These are phyloP conservation scores for Fusarium domesticum DNA, from an alignment of 2,329 filamentous ascomycete species.

Conservation along the genomic window DNA sequence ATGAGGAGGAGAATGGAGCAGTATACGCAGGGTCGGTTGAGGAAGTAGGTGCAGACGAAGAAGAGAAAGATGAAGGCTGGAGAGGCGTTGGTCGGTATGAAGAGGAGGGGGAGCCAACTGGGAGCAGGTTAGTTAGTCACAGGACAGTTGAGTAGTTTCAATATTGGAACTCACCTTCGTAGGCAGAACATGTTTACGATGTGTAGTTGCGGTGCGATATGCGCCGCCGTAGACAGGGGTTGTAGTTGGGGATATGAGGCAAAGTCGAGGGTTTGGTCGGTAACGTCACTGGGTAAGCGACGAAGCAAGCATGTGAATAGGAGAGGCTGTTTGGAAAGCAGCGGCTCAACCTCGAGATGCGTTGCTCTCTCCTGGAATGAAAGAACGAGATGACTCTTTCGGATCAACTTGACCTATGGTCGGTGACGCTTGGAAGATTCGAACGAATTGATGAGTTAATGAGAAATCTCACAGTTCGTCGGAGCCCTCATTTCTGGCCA, in stretches of 20 bases:
- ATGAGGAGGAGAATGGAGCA: conserved; percentile 94
- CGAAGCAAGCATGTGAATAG: too few species aligned
- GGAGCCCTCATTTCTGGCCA: too few species aligned
- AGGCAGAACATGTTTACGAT: conserved; percentile 58
- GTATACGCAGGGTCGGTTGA: conserved; percentile 96
- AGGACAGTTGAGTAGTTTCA: conserved; percentile 4
- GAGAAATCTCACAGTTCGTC: too few species aligned
- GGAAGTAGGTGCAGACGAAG: conserved; percentile 90
- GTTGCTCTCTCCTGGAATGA: too few species aligned
- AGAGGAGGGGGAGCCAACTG: conserved; percentile 83
- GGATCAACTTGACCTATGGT: too few species aligned
- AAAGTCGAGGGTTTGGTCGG: too few species aligned
- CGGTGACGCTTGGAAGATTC: too few species aligned
- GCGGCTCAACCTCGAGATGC: too few species aligned
- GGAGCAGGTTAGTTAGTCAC: conserved; percentile 7
- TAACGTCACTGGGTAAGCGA: too few species aligned
- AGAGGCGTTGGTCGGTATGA: conserved; percentile 82
- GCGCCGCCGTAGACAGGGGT: background rate
- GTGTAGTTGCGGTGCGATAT: background rate
- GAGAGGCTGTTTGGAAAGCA: too few species aligned
- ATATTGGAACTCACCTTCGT: conserved; percentile 46
- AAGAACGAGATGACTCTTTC: too few species aligned
- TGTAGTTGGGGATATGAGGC: background rate
- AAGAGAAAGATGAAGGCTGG: conserved; percentile 84
- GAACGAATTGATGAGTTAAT: too few species aligned